Percentiles rank a stretch among this genome's conserved stretches.
Conservation (phyloP, 129 eudicot genomes). For the Artemisia annua region DNA sequence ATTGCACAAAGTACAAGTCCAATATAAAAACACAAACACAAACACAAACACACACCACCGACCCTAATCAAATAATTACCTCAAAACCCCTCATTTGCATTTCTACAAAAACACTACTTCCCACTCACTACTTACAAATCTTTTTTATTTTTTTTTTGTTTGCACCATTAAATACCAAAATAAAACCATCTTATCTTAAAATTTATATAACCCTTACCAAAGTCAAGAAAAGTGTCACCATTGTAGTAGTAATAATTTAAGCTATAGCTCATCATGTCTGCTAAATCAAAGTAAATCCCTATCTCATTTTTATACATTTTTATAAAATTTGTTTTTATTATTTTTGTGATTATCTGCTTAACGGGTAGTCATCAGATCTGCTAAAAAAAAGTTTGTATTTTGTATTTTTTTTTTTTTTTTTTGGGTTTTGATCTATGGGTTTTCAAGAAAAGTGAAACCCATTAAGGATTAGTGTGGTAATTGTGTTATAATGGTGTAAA, state of each 20-base stretch:
- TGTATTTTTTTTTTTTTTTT: too few relatives aligned
- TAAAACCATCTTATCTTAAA: slow-evolving; percentile 19
- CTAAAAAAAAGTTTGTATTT: too few relatives aligned
- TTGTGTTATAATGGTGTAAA: slow-evolving; percentile 1
- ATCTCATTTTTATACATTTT: not conserved
- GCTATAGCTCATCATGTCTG: slow-evolving; percentile 47
- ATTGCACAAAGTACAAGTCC: slow-evolving; percentile 28
- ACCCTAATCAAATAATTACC: slow-evolving; percentile 38
- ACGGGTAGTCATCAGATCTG: not conserved
- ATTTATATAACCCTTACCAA: not conserved
- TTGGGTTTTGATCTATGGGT: slow-evolving; percentile 24
- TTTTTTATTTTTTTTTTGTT: not conserved
- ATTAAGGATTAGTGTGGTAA: not conserved
- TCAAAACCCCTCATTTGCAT: slow-evolving; percentile 9
- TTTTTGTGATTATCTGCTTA: slow-evolving; percentile 7
- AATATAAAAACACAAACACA: not conserved
- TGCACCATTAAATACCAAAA: slow-evolving; percentile 3
- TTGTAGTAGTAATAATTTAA: not conserved
- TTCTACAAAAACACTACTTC: slow-evolving; percentile 15
- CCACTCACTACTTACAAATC: not conserved
- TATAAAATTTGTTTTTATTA: not conserved
- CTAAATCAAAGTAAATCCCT: slow-evolving; percentile 71
- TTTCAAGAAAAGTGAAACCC: slow-evolving; percentile 4
- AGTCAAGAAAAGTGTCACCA: slow-evolving; percentile 13
- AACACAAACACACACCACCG: slow-evolving; percentile 17